These are phyloP conservation scores for Teratosphaeria nubilosa DNA, from an alignment of 2,329 filamentous ascomycete species.

Conservation along the genomic window DNA sequence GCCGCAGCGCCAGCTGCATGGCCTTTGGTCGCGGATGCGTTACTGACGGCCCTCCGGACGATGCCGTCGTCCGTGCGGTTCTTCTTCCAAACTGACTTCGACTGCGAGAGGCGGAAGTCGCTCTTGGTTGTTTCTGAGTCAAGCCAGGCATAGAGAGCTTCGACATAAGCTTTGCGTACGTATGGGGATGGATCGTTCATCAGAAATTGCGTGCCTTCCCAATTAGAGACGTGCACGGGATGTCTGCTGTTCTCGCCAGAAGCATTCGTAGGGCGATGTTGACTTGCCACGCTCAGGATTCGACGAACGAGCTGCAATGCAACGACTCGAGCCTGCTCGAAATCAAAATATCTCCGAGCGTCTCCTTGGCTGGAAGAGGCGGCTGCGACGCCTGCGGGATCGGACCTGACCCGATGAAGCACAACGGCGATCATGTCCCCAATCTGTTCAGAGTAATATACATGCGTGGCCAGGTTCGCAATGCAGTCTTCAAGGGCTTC, in stretches of 20 bases:
- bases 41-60: slow-evolving; percentile 58
- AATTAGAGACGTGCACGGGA: slow-evolving; percentile 66
- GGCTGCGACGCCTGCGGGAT: slow-evolving; percentile 36
- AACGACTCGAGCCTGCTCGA: slow-evolving; percentile 48
- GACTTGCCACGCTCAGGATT: slow-evolving; percentile 72
- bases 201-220: slow-evolving; percentile 96
- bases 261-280: slow-evolving; percentile 8
- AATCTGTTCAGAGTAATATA: slow-evolving; percentile 95
- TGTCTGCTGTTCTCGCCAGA: slow-evolving; percentile 39
- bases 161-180: slow-evolving; percentile 76
- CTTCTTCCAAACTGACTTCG: slow-evolving; percentile 11
- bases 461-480: slow-evolving; percentile 82
- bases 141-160: slow-evolving; percentile 76
- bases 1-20: slow-evolving; percentile 39
- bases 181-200: slow-evolving; percentile 66
- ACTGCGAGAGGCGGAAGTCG: slow-evolving; percentile 13
- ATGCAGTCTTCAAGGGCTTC: slow-evolving; percentile 69
- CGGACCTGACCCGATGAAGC: slow-evolving; percentile 64
- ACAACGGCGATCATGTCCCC: slow-evolving; percentile 86
- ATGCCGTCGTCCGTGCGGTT: slow-evolving; percentile 22
- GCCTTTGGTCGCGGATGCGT: slow-evolving; percentile 38
- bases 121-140: slow-evolving; percentile 22
- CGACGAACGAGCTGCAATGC: slow-evolving; percentile 73
- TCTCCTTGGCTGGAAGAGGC: slow-evolving; percentile 24
- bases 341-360: slow-evolving; percentile 47